phyloP scores from a whole-genome alignment of 371 early-diverging fungal genomes.

The Chytridium lagenaria region DNA sequence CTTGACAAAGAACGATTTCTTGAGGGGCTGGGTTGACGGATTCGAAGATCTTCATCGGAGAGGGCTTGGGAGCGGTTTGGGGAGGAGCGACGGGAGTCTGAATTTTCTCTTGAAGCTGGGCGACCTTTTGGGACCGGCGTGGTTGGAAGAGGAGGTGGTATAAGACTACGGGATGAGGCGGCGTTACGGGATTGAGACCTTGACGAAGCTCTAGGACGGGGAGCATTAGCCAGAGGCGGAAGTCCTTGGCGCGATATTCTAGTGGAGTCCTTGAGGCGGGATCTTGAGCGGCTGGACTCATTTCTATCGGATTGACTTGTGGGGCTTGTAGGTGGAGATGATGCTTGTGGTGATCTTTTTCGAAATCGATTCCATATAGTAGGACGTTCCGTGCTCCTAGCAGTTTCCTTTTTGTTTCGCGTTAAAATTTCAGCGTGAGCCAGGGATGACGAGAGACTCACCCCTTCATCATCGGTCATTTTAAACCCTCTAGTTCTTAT shows the following conservation, averaged over 20 bases:
- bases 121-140: not conserved
- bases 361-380: not conserved
- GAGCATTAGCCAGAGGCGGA: not conserved
- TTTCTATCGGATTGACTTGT: not conserved
- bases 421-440: too few relatives aligned
- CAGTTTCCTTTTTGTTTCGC: too few relatives aligned
- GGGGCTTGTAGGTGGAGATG: not conserved
- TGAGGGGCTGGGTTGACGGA: not conserved
- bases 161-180: not conserved
- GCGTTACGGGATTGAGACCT: slow-evolving; percentile 2
- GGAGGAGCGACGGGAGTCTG: not conserved
- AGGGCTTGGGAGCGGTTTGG: not conserved
- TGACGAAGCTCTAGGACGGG: not conserved
- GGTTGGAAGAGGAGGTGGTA: not conserved
- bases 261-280: not conserved
- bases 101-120: not conserved
- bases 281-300: not conserved
- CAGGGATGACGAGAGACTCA: too few relatives aligned
- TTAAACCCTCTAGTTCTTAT: not conserved
- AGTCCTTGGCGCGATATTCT: too few relatives aligned
- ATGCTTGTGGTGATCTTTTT: not conserved
- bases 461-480: not conserved
- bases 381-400: not conserved
- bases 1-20: not conserved
- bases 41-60: slow-evolving; percentile 1